Percentiles rank a stretch among this genome's conserved stretches.
Conservation (phyloP, 352 stramenopile species). For the Phytophthora agathidicida region DNA sequence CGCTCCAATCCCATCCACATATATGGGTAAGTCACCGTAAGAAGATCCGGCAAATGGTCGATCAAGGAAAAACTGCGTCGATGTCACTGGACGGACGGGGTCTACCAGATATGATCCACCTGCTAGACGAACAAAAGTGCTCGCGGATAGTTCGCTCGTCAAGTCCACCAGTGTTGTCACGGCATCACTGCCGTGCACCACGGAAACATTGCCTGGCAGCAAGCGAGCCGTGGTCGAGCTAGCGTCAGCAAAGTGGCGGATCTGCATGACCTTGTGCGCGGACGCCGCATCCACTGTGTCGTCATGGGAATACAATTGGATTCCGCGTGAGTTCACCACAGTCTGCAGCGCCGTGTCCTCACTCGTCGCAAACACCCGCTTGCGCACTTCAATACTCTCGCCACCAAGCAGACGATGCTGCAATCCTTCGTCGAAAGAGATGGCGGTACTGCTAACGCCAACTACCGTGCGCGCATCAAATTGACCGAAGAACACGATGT, state of each 20-base stretch:
- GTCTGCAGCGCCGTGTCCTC: constrained; percentile 56
- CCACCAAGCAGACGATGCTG: constrained; percentile 46
- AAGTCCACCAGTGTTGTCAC: constrained; percentile 54
- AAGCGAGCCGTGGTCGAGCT: constrained; percentile 33
- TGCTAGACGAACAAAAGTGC: constrained; percentile 57
- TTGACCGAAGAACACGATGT: constrained; percentile 60
- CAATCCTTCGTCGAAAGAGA: constrained; percentile 57
- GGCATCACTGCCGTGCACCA: constrained; percentile 48
- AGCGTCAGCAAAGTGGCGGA: constrained; percentile 60
- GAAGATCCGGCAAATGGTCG: constrained; percentile 51
- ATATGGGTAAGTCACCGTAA: constrained; percentile 58
- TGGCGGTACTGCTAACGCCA: constrained; percentile 39
- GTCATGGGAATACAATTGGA: constrained; percentile 55
- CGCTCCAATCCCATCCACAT: constrained; percentile 53
- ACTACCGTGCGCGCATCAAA: constrained; percentile 56
- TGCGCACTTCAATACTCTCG: constrained; percentile 55
- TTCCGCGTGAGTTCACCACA: constrained; percentile 51
- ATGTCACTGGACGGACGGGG: constrained; percentile 31
- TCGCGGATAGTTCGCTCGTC: constrained; percentile 31
- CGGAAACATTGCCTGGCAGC: constrained; percentile 55
- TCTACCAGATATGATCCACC: constrained; percentile 59
- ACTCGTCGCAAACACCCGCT: constrained; percentile 45
- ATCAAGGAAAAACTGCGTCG: constrained; percentile 52
- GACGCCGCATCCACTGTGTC: constrained; percentile 40
- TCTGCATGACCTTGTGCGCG: constrained; percentile 45